Evolutionary conservation across 2,329 filamentous ascomycete species (phyloP), one percentile per base, ranked within the genome.

Genomic region (Ilyonectria mors-panacis): DNA sequence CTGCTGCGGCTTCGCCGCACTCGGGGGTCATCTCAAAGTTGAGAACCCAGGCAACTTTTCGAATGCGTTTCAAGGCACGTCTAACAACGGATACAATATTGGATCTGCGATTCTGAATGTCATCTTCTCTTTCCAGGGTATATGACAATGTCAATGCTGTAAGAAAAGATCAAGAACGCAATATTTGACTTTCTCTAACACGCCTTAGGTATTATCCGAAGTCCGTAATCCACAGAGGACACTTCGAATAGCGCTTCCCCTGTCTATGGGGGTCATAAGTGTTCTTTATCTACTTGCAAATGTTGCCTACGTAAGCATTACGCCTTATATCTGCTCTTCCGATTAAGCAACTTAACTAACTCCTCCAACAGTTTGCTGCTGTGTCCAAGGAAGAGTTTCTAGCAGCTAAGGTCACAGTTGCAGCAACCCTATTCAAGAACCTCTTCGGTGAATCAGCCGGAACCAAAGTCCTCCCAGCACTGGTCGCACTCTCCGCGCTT

Each of bases 91-190:
- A 1, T 69, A 69, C 26, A 58, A 61, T 4, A 69, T 69, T n/a
- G 67, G 67, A 0, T 61, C 60, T 19, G 59, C 59, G 4, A 64
- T 69, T 21, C 30, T 69, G 3, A 62, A 65, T 33, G 67, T 67
- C 26, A 67, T 69, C 2, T 69, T 69, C 28, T 56, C 67, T 2
- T 69, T 57, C 26, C 37, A 53, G 3, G 67, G 67, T n/a, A 6
- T 69, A 69, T 7, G 67, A 69, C n/a, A 69, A 69, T 5, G 60
- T 67, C 45, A 69, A 67, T 21, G 64, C 67, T 1, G 67, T 67
- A 2, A 35, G 66, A 47, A 17, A 26, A 17, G 2, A 12, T 17
- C 45, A 1, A 13, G 12, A 48, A 26, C 2, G 0, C 9, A 48
- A 54, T 4, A 15, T 21, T 1, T 35, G 6, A 4, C 12, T 23